Conservation (phyloP, 129 eudicot genomes). For the Centaurea solstitialis region DNA sequence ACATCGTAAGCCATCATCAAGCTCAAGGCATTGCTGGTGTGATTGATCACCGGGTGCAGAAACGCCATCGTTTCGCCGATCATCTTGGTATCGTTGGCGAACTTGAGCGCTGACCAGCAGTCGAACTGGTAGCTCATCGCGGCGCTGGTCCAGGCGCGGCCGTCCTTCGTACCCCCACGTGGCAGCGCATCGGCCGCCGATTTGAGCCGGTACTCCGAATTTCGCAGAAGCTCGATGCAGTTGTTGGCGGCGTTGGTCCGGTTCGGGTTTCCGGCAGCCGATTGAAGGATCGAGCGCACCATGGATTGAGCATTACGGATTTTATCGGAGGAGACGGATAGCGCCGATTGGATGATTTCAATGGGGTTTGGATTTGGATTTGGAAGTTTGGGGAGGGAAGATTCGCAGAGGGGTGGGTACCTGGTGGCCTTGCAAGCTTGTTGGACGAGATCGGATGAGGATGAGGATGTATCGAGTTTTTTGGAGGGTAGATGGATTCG, state of each 20-base stretch:
- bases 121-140: constrained; percentile 72
- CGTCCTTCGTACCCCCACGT: constrained; percentile 56
- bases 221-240: constrained; percentile 47
- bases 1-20: constrained; percentile 59
- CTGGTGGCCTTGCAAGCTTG: constrained; percentile 72
- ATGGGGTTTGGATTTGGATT: constrained; percentile 18
- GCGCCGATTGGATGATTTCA: constrained; percentile 49
- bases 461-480: constrained; percentile 10
- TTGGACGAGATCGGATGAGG: constrained; percentile 27
- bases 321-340: constrained; percentile 37
- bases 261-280: constrained; percentile 35
- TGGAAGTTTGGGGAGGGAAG: constrained; percentile 32
- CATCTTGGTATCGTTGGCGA: constrained; percentile 51
- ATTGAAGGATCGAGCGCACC: constrained; percentile 38
- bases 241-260: constrained; percentile 50
- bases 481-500: constrained; percentile 14
- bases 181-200: constrained; percentile 42
- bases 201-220: constrained; percentile 40
- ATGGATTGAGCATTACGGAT: constrained; percentile 43
- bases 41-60: constrained; percentile 37
- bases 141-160: constrained; percentile 77
- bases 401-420: constrained; percentile 43
- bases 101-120: constrained; percentile 74
- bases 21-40: constrained; percentile 62
- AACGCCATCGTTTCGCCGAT: constrained; percentile 71